Base-by-base conservation (phyloP, 441 rosid genomes). In the Sinapis alba region DNA sequence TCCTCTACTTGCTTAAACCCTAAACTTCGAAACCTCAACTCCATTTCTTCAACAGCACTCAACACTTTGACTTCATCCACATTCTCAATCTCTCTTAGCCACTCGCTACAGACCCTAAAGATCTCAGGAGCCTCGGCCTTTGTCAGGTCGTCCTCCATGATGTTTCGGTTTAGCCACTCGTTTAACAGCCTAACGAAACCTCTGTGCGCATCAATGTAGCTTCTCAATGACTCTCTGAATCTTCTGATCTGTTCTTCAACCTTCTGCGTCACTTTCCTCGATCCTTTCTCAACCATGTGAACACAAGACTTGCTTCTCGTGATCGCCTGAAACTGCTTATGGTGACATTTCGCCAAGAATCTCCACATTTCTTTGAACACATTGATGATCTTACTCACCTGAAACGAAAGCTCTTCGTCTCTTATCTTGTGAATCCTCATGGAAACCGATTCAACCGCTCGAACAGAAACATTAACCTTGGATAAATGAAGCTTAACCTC, bases 281-380 rank as follows among this genome's bases (percentile, higher is more conserved):
- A 71, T 45, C 74, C 69, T 15, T 73, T 63, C 3, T 65, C 66
- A 28, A 73, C 77, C 26, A 80, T 65, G 30, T 73, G 80, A 9
- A 74, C 71, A 60, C 73, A 79, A 61, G 65, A 71, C 18, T 75
- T 75, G 54, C 76, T 79, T 62, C 26, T 80, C 30, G 19, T 7
- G 6, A 77, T 77, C 1, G 60, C 77, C 5, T 9, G 71, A 58
- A 84, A 80, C 65, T 86, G 88, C 66, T 74, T 84, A 28, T 65
- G 80, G 75, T 86, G 88, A 71, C 85, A 78, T 54, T 78, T 81
- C 7, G 69, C 80, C 69, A 81, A 47, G 45, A 23, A 58, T 50
- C 75, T 74, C 90, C 85, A 86, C 88, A 84, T 81, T 27, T 61
- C 65, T 30, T 58, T 71, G 66, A 86, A 75, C 68, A 83, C 86